These are phyloP conservation scores for Fusarium sterilihyphosum DNA, from an alignment of 2,329 filamentous ascomycete species.

Conservation along the genomic window DNA sequence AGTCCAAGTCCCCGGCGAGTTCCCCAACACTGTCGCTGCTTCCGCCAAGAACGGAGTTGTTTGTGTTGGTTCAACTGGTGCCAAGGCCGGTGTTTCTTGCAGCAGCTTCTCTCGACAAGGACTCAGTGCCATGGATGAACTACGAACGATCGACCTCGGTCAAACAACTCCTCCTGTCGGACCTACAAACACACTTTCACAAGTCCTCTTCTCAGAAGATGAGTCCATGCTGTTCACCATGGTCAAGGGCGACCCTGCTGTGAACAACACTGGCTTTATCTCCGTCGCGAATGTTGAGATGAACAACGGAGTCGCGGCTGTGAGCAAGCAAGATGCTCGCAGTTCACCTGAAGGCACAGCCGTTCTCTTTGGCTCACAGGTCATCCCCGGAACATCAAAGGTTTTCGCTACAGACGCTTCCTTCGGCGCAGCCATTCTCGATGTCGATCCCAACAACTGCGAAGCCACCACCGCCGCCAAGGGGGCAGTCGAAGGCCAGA, in stretches of 20 bases:
- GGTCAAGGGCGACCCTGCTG: conserved; percentile 67
- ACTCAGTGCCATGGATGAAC: conserved; percentile 55
- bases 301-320: not conserved
- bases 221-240: conserved; percentile 62
- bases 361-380: conserved; percentile 64
- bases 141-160: conserved; percentile 58
- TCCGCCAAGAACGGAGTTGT: conserved; percentile 55
- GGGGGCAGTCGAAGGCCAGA: conserved; percentile 59
- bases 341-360: conserved; percentile 64
- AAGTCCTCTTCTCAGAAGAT: conserved; percentile 68
- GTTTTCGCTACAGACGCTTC: conserved; percentile 68
- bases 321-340: conserved; percentile 43
- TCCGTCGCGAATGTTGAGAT: conserved; percentile 58
- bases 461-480: conserved; percentile 50
- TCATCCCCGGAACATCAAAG: conserved; percentile 55
- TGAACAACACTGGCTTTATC: conserved; percentile 67
- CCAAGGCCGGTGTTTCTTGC: conserved; percentile 57
- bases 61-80: conserved; percentile 59
- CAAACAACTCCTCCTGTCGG: conserved; percentile 69
- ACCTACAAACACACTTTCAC: conserved; percentile 67
- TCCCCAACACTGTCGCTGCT: conserved; percentile 62
- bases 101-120: conserved; percentile 51
- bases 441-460: conserved; percentile 48
- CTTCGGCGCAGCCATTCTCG: conserved; percentile 64
- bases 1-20: conserved; percentile 58